Base-by-base conservation (phyloP, 164 flowering plant genomes). In the Hamamelis virginiana region DNA sequence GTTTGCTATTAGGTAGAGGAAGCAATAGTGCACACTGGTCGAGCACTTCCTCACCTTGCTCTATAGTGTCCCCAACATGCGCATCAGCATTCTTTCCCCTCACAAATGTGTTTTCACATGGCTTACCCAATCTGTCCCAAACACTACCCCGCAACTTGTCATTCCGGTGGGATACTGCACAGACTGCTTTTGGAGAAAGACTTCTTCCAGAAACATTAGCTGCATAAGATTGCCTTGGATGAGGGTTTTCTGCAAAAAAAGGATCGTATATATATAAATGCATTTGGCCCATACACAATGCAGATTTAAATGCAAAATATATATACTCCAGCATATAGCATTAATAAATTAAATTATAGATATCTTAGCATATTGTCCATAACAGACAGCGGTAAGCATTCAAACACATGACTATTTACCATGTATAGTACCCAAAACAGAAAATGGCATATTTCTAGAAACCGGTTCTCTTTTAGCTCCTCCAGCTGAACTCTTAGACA, bases 41-140 rank as follows among this genome's bases (percentile, higher is more conserved):
- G 27, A 15, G 56, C 28, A 46, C 44, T 27, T 28, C 46, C 9
- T 27, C 67, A 23, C 46, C 41, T 47, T 47, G 53, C 51, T 26
- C 43, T 19, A 45, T 19, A 43, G 9, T 56, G 44, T 18, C 13
- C 19, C 22, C 51, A 43, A 8, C 22, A 43, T 14, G 26, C 16
- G 10, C 64, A 58, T 58, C 52, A 59, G 13, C 19, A 45, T 44
- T n/a, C 3, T 16, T 58, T 15, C 23, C 44, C 8, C 8, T 68
- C 60, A 8, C 62, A 43, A 1, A 21, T 25, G 26, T 60, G 21
- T 64, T 70, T 48, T 75, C 74, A 63, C 26, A 1, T 27, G 82
- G 82, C 68, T 65, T 80, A 8, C 86, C 84, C 67, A 83, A 51
- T 71, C 86, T 80, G 51, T 83, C 86, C 86, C 86, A 83, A 59